These are phyloP conservation scores for Volvox africanus DNA, from an alignment of 139 green algal species.

Conservation along the genomic window DNA sequence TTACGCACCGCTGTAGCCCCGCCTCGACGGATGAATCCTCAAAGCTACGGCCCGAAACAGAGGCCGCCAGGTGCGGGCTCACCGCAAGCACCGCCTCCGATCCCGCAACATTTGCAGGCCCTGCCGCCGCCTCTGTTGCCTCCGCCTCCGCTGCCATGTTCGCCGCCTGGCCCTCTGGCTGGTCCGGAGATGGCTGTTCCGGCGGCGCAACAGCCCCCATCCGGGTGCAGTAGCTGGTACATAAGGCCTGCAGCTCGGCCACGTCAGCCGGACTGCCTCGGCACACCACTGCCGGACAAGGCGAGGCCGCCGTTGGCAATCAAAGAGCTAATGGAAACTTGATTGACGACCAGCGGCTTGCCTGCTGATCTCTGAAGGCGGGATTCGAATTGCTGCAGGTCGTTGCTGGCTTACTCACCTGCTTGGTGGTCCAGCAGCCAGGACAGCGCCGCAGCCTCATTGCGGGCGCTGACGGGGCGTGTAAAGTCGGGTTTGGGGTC, in stretches of 20 bases:
- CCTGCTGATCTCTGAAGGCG: too few relatives aligned
- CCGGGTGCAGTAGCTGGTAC: slow-evolving; percentile 1
- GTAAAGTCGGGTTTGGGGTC: slow-evolving; percentile 48
- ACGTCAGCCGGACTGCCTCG: neutral
- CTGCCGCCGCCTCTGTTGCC: slow-evolving; percentile 23
- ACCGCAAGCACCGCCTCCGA: neutral
- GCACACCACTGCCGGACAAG: slow-evolving; percentile 6
- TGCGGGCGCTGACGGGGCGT: slow-evolving; percentile 64
- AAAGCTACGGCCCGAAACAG: neutral
- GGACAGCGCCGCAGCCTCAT: slow-evolving; percentile 78
- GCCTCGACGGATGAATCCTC: slow-evolving; percentile 41
- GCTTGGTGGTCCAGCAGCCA: slow-evolving; percentile 63
- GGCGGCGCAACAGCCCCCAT: slow-evolving; percentile 10
- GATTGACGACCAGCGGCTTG: too few relatives aligned
- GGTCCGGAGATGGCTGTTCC: neutral
- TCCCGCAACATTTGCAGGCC: neutral
- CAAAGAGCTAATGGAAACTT: neutral
- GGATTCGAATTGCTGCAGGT: too few relatives aligned
- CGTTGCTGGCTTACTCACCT: neutral
- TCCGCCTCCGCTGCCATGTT: slow-evolving; percentile 9
- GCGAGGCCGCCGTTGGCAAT: too few relatives aligned
- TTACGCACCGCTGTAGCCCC: slow-evolving; percentile 42
- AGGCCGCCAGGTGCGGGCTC: neutral
- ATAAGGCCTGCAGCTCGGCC: slow-evolving; percentile 26
- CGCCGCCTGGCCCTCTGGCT: slow-evolving; percentile 7